A percentile compares a stretch with the other conserved stretches of the same genome.
These are phyloP conservation scores for Takashimella koratensis DNA, from an alignment of 1,284 basidiomycete genomes.

Conservation along the genomic window DNA sequence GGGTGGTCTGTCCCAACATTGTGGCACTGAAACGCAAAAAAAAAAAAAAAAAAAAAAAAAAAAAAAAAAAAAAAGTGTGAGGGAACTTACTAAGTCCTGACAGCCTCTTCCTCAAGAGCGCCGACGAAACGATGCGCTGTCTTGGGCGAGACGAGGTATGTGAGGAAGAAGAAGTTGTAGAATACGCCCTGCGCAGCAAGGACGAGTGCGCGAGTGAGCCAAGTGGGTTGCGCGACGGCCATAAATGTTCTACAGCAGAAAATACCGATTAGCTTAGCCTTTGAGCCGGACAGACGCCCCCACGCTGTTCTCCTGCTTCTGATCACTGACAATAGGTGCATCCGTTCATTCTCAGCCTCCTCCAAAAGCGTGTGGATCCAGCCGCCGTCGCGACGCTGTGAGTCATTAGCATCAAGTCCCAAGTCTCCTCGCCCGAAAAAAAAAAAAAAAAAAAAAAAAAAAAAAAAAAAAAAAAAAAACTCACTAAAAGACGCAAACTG, in stretches of 20 bases:
- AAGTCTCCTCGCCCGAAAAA: not conserved
- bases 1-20: too few species aligned
- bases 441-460: too few species aligned
- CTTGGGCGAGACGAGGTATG: slow-evolving; percentile 76
- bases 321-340: slow-evolving; percentile 77
- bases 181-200: slow-evolving; percentile 82
- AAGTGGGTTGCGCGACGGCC: slow-evolving; percentile 71
- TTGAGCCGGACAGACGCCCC: too few species aligned
- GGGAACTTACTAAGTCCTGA: slow-evolving; percentile 77
- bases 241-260: slow-evolving; percentile 75
- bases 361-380: slow-evolving; percentile 82
- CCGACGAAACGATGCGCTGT: slow-evolving; percentile 92
- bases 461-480: slow-evolving; percentile 17
- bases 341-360: slow-evolving; percentile 93
- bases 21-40: too few species aligned
- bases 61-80: too few species aligned
- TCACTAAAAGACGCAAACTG: slow-evolving; percentile 75
- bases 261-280: slow-evolving; percentile 12
- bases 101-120: slow-evolving; percentile 93
- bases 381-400: slow-evolving; percentile 77
- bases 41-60: too few species aligned
- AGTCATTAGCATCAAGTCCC: not conserved
- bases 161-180: slow-evolving; percentile 84
- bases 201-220: slow-evolving; percentile 73
- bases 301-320: too few species aligned